Conservation (phyloP, 345 rosid species). For the Barbarea vulgaris region DNA sequence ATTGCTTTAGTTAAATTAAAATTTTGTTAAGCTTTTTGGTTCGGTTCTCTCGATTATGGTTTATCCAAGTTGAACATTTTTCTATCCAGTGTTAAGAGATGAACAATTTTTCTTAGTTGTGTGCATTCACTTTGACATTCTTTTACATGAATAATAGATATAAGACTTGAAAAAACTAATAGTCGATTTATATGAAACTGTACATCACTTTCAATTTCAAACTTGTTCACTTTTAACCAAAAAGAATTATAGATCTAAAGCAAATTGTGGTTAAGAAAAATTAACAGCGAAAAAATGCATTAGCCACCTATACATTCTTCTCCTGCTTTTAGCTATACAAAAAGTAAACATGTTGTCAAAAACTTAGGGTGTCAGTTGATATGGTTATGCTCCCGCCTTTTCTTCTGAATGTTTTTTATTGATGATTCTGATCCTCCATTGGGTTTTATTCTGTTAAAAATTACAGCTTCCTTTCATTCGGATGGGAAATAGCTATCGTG, state of each 20-base stretch:
- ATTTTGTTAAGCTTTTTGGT: not conserved
- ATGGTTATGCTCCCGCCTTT: slow-evolving; percentile 35
- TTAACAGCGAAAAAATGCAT: not conserved
- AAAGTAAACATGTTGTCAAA: slow-evolving; percentile 25
- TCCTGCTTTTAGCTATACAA: slow-evolving; percentile 23
- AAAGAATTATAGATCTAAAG: slow-evolving; percentile 33
- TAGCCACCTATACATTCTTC: not conserved
- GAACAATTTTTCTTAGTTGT: not conserved
- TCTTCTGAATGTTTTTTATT: slow-evolving; percentile 10
- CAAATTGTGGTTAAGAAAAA: slow-evolving; percentile 15
- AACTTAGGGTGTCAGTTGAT: slow-evolving; percentile 31
- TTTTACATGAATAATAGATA: not conserved
- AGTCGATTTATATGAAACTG: slow-evolving; percentile 4
- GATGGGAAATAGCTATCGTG: slow-evolving; percentile 71
- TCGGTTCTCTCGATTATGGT: too few relatives aligned
- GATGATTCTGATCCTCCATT: slow-evolving; percentile 18
- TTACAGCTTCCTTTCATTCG: slow-evolving; percentile 42
- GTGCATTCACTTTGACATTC: not conserved
- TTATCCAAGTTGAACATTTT: not conserved
- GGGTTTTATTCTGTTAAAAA: slow-evolving; percentile 25
- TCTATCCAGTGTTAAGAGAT: not conserved
- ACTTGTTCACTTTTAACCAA: slow-evolving; percentile 26
- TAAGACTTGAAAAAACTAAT: not conserved
- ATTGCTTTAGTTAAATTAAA: too few relatives aligned
- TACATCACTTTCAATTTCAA: slow-evolving; percentile 24